phyloP scores from a whole-genome alignment of 2,329 filamentous ascomycete genomes.

The Aureobasidium mangrovei region DNA sequence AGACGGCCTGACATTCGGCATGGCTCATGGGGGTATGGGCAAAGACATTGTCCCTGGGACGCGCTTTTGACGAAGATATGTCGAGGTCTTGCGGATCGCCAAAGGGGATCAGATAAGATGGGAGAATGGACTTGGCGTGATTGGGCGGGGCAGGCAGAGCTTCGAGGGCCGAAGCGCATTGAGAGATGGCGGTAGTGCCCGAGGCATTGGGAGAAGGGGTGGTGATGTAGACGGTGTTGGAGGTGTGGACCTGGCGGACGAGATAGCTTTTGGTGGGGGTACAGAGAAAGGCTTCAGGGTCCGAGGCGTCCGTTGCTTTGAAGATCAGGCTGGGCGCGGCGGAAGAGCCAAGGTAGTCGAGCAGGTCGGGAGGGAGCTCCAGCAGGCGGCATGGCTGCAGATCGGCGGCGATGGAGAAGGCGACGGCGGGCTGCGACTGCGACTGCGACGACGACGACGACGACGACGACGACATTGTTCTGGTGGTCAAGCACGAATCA shows the following conservation, averaged over 20 bases:
- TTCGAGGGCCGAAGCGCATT: constrained; percentile 38
- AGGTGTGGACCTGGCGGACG: constrained; percentile 56
- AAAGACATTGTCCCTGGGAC: constrained; percentile 28
- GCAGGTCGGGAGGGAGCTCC: constrained; percentile 51
- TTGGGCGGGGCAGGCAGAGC: constrained; percentile 25
- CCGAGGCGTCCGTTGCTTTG: constrained; percentile 25
- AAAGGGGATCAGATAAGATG: constrained; percentile 32
- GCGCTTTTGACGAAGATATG: constrained; percentile 8
- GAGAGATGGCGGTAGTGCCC: constrained; percentile 33
- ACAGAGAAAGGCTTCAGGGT: constrained; percentile 47
- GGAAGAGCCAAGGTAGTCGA: constrained; percentile 44
- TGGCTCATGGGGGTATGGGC: constrained; percentile 44
- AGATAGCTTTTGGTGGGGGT: constrained; percentile 49
- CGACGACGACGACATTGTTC: neutral
- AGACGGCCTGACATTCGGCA: constrained; percentile 42
- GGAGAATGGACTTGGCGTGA: constrained; percentile 30
- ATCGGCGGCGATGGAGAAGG: constrained; percentile 34
- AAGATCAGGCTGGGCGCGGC: constrained; percentile 36
- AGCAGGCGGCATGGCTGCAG: constrained; percentile 50
- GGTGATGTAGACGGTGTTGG: constrained; percentile 52
- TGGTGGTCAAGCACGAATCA: neutral
- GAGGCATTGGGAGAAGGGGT: constrained; percentile 23
- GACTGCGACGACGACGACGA: constrained; percentile 26
- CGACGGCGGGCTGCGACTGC: constrained; percentile 33
- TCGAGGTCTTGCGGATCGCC: constrained; percentile 18